These are phyloP conservation scores for Penicillium sp. DNA, from an alignment of 2,329 filamentous ascomycete species.

Conservation along the genomic window DNA sequence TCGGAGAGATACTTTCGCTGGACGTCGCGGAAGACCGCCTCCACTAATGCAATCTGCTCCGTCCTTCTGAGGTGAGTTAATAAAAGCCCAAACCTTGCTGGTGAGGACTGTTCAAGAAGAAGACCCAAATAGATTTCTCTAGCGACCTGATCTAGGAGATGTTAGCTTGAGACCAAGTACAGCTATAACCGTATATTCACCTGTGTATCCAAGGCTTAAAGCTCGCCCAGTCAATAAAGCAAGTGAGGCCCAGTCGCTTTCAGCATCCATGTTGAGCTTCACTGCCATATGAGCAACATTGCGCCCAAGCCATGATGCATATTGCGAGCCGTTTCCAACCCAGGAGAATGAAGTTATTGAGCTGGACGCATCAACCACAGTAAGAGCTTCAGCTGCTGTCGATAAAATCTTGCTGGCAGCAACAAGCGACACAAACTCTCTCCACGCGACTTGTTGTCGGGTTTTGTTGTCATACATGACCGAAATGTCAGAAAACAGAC, in stretches of 20 bases:
- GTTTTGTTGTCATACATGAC: constrained; percentile 38
- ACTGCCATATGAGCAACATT: constrained; percentile 53
- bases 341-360: constrained; percentile 46
- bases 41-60: constrained; percentile 48
- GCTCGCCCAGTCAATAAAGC: constrained; percentile 54
- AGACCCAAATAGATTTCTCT: constrained; percentile 40
- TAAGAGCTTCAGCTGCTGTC: constrained; percentile 53
- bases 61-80: constrained; percentile 45
- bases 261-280: constrained; percentile 40
- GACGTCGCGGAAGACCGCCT: constrained; percentile 46
- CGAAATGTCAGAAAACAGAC: constrained; percentile 47
- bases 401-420: constrained; percentile 60
- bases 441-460: constrained; percentile 58
- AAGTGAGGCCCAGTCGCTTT: constrained; percentile 33
- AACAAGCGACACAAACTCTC: constrained; percentile 57
- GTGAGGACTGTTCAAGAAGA: constrained; percentile 28
- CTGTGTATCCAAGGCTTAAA: constrained; percentile 68
- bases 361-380: constrained; percentile 34
- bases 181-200: constrained; percentile 42
- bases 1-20: constrained; percentile 40
- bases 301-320: constrained; percentile 66
- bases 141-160: constrained; percentile 38
- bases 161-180: constrained; percentile 13
- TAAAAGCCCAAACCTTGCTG: constrained; percentile 36
- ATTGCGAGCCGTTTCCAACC: constrained; percentile 62